phyloP scores from a whole-genome alignment of 495 filamentous ascomycete genomes.

The Penicillium maclennaniae region DNA sequence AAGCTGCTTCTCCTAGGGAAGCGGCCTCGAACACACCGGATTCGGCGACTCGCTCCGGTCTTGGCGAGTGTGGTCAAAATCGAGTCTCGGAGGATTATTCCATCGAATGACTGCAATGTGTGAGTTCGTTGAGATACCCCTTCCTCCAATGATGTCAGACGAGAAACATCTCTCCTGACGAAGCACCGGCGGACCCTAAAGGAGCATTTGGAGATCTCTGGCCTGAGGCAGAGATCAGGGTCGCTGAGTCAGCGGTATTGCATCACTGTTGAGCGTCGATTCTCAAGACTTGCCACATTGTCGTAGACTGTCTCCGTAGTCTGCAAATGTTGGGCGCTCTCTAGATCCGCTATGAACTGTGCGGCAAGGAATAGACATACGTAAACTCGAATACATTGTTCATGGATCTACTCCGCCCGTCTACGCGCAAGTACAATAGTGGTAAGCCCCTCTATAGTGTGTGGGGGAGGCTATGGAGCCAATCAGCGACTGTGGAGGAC shows the following conservation, averaged over 20 bases:
- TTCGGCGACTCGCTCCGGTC: conserved; percentile 10
- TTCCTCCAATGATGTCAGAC: conserved; percentile 13
- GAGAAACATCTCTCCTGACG: conserved; percentile 5
- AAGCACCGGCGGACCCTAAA: neutral
- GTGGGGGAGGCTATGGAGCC: conserved; percentile 16
- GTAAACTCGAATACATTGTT: too few species aligned
- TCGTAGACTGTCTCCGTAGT: neutral
- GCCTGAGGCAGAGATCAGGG: conserved; percentile 5
- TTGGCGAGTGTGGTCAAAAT: conserved; percentile 2
- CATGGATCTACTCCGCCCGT: neutral
- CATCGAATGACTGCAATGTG: conserved; percentile 4
- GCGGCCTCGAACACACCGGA: conserved; percentile 15
- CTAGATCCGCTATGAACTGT: too few species aligned
- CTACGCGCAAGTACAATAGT: neutral
- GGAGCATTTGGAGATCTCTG: neutral
- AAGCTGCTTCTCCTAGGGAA: conserved; percentile 11
- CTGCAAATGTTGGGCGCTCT: neutral
- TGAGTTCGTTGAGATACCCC: neutral
- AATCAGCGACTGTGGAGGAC: conserved; percentile 11
- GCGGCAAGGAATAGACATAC: too few species aligned
- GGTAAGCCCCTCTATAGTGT: conserved; percentile 6
- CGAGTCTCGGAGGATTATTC: neutral
- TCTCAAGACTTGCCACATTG: neutral
- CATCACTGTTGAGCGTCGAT: conserved; percentile 2
- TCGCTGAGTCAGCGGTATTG: conserved; percentile 3